Percentiles rank a stretch among this genome's conserved stretches.
Evolutionary conservation across 768 basidiomycete genomes (phyloP).

Genomic region (Suillus ampliporus): DNA sequence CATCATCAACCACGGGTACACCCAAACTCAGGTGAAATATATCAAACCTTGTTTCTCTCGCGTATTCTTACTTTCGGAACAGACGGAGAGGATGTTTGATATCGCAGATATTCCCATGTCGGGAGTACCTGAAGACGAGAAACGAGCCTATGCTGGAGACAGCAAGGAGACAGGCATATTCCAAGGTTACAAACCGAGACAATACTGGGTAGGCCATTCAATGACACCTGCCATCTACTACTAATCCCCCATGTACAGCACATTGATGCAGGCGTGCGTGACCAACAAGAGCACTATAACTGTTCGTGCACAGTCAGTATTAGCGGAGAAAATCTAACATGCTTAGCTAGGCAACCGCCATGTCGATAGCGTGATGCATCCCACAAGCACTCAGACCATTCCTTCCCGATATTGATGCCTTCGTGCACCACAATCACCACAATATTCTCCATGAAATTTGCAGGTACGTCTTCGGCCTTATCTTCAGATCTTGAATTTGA

Average conservation of each 20-base stretch:
- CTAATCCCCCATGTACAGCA: slow-evolving; percentile 44
- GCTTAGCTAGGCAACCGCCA: slow-evolving; percentile 53
- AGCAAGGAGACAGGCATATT: slow-evolving; percentile 52
- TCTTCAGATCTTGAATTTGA: background rate
- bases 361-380: slow-evolving; percentile 50
- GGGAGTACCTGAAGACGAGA: slow-evolving; percentile 48
- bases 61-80: background rate
- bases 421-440: slow-evolving; percentile 56
- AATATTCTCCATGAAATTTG: slow-evolving; percentile 56
- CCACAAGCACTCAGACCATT: slow-evolving; percentile 56
- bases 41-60: background rate
- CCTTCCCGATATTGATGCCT: slow-evolving; percentile 56
- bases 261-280: slow-evolving; percentile 64
- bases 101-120: slow-evolving; percentile 54
- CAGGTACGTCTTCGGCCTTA: slow-evolving; percentile 33
- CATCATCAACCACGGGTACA: slow-evolving; percentile 43
- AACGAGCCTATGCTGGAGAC: slow-evolving; percentile 44
- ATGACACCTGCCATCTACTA: background rate
- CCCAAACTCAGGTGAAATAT: slow-evolving; percentile 38
- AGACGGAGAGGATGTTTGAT: slow-evolving; percentile 55
- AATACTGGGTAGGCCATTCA: slow-evolving; percentile 48
- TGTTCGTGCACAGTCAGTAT: slow-evolving; percentile 39
- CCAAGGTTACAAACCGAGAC: slow-evolving; percentile 58
- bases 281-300: slow-evolving; percentile 69
- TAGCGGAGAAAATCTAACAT: background rate